Evolutionary conservation across 495 filamentous ascomycete genomes (phyloP), one percentile per base, ranked within the genome.

Genomic region (Neurospora terricola): DNA sequence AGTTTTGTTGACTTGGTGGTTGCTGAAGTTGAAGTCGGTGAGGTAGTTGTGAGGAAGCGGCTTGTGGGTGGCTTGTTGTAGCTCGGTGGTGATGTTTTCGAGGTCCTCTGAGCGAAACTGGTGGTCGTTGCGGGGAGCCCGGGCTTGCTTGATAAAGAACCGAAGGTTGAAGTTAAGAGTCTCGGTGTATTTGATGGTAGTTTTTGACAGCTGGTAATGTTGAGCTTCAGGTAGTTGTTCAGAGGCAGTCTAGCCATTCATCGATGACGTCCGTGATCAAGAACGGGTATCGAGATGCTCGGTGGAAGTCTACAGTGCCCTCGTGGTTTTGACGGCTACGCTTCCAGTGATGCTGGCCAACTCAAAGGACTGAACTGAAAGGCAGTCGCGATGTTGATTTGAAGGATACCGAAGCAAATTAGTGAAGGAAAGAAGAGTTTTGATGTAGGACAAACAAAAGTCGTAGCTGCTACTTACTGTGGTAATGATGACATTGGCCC

Each of bases 81-180:
- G 54, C 6, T 14, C 23, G 27, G 54, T 34, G 23, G 5, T 62
- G 54, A 9, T 30, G 27, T 4, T 59, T 30, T 30, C 2, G 48
- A 27, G 23, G 8, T 30, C n/a, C 11, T 59, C 5, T 48, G 45
- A 11, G 5, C 12, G 48, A 30, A 11, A 30, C 23, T 16, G 54
- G 14, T 14, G 11, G 23, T 1, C 2, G 23, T 30, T 16, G 23
- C 11, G 5, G 23, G n/a, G 3, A 62, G 27, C 1, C 27, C 0
- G 12, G 23, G 2, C 0, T 16, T 27, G 27, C 0, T 62, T 1
- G 54, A 34, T 0, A 34, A 1, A 62, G 54, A 62, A 2, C 27
- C 0, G 0, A 16, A 16, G 1, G 0, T 2, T 0, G 0, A 2
- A 27, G 4, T 3, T 27, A 5, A 14, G 11, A 23, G 45, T 27